A percentile compares a stretch with the other conserved stretches of the same genome.
Conservation (phyloP, 768 basidiomycete species). For the Paxillus involutus region DNA sequence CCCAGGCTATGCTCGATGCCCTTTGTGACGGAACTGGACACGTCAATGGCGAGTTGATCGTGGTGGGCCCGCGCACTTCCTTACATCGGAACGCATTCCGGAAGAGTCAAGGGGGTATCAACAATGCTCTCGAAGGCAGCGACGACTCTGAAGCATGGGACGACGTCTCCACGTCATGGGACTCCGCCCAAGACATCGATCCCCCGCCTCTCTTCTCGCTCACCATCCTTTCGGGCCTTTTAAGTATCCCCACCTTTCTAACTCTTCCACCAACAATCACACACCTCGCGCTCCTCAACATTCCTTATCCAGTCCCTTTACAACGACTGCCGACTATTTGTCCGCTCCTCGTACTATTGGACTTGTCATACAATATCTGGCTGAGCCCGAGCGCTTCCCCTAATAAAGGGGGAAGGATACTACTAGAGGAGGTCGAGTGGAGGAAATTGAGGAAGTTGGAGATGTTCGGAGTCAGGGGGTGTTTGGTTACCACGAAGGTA, state of each 20-base stretch:
- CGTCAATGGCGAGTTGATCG: slow-evolving; percentile 60
- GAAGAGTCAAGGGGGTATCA: neutral
- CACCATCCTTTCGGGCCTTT: slow-evolving; percentile 47
- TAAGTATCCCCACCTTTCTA: slow-evolving; percentile 45
- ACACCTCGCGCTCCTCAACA: slow-evolving; percentile 54
- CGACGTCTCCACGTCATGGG: slow-evolving; percentile 40
- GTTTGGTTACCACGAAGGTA: slow-evolving; percentile 44
- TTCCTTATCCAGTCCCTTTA: slow-evolving; percentile 49
- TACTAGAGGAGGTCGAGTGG: slow-evolving; percentile 59
- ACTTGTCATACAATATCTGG: slow-evolving; percentile 68
- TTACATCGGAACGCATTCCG: slow-evolving; percentile 46
- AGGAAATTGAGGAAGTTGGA: slow-evolving; percentile 49
- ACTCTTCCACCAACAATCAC: slow-evolving; percentile 66
- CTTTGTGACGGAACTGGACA: slow-evolving; percentile 52
- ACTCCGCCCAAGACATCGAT: slow-evolving; percentile 36
- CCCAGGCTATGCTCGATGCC: slow-evolving; percentile 46
- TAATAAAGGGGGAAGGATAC: slow-evolving; percentile 20
- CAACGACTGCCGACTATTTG: slow-evolving; percentile 58
- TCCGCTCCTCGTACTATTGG: slow-evolving; percentile 61
- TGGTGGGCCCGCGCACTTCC: slow-evolving; percentile 55
- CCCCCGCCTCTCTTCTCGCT: slow-evolving; percentile 43
- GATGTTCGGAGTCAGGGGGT: slow-evolving; percentile 57
- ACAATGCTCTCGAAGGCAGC: neutral
- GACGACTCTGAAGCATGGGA: neutral
- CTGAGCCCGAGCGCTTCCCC: slow-evolving; percentile 25